These are phyloP conservation scores for Oxyria digyna DNA, from an alignment of 148 eudicot species.

Conservation along the genomic window DNA sequence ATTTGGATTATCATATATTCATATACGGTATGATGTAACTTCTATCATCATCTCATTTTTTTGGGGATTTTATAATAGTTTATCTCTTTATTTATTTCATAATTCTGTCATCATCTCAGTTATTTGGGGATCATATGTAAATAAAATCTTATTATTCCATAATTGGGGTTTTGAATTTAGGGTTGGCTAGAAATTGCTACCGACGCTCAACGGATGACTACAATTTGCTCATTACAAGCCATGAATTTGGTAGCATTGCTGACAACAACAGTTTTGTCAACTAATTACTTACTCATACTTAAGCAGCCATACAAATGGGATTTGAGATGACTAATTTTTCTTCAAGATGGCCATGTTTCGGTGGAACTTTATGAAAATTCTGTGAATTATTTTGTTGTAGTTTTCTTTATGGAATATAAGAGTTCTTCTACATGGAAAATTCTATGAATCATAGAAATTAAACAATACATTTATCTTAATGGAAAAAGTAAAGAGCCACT, in stretches of 20 bases:
- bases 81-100: no score
- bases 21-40: not conserved
- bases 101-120: not conserved
- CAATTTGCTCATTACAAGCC: not conserved
- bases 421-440: no score
- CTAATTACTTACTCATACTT: not conserved
- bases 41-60: not conserved
- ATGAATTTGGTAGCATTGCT: conserved; percentile 1
- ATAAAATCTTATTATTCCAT: not conserved
- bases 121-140: not conserved
- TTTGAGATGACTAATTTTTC: not conserved
- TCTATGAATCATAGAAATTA: no score
- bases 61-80: not conserved
- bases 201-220: conserved; percentile 4
- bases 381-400: no score
- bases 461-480: no score
- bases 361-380: no score
- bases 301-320: not conserved
- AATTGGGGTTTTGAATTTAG: not conserved
- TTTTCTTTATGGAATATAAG: no score
- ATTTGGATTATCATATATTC: not conserved
- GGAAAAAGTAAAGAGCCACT: no score
- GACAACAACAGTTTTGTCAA: not conserved
- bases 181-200: not conserved
- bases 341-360: no score